Base-by-base conservation (phyloP, 148 eudicot species). In the Selenicereus undatus region DNA sequence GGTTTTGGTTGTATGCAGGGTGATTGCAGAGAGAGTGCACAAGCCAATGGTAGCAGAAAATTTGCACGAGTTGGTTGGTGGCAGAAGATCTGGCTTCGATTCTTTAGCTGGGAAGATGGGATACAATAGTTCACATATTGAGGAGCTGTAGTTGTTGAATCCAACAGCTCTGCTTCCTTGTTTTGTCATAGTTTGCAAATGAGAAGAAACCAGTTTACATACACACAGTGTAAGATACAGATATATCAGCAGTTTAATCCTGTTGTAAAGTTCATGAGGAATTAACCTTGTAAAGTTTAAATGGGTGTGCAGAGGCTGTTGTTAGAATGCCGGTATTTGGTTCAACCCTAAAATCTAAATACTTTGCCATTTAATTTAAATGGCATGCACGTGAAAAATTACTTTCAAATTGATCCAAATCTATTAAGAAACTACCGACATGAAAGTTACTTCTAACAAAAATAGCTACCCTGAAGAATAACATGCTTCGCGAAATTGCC, bases 1-100 rank as follows among this genome's bases (percentile, higher is more conserved):
- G 85, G 93, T 90, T 45, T 82, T 93, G 81, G 89, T 93, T 51
- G 82, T 93, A 3, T 93, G 95, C 74, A 88, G 97, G 77, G 95
- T 90, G 69, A 88, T 93, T 36, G 97, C 95, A 0, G 97, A 95
- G 45, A 87, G 95, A 45, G 97, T 93, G 24, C 92, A 93, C 77
- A 87, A 86, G 81, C 93, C 93, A 0, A 51, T 85, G 82, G 70
- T 62, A 26, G 68, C 68, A 20, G 90, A 89, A 54, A 85, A 87
- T 80, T 35, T 81, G 10, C 83, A 87, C 60, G 89, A 88, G 60
- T 75, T 88, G n/a, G 81, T 50, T 56, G 52, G 76, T 48, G 78
- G 82, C 10, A 84, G 79, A 62, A 75, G 82, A 74, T 82, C 91
- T 11, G 92, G 91, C n/a, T 93, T 91, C 45, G 95, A 91, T 79